These are phyloP conservation scores for Hemileccinum rubropunctum DNA, from an alignment of 768 basidiomycete genomes.

Conservation along the genomic window DNA sequence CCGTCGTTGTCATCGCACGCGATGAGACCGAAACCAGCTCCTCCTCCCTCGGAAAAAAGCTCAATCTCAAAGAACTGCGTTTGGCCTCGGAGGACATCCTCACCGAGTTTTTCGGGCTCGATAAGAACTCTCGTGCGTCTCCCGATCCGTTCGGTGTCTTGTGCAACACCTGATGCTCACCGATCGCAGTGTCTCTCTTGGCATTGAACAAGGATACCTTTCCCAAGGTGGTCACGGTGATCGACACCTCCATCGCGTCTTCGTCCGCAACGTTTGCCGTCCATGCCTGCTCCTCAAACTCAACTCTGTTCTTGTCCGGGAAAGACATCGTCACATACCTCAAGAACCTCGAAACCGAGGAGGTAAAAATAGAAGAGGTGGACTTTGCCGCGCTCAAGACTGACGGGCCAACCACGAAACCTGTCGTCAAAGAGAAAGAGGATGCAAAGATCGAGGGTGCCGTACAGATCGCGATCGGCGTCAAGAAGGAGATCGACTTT, in stretches of 20 bases:
- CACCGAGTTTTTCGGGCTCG: conserved; percentile 76
- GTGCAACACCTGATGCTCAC: neutral
- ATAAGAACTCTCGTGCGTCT: conserved; percentile 84
- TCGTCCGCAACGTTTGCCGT: conserved; percentile 66
- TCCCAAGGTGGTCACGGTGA: conserved; percentile 66
- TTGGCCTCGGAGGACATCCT: conserved; percentile 85
- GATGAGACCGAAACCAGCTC: conserved; percentile 85
- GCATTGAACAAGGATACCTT: conserved; percentile 65
- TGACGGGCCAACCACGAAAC: conserved; percentile 36
- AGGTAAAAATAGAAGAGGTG: conserved; percentile 64
- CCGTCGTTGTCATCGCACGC: conserved; percentile 82
- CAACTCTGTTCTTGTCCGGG: conserved; percentile 79
- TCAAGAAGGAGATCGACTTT: conserved; percentile 96
- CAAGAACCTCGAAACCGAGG: conserved; percentile 63
- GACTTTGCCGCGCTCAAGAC: conserved; percentile 66
- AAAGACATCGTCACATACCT: conserved; percentile 73
- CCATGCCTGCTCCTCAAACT: conserved; percentile 66
- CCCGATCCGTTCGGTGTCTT: neutral
- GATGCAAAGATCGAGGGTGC: conserved; percentile 84
- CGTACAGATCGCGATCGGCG: conserved; percentile 89
- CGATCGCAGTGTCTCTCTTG: conserved; percentile 70
- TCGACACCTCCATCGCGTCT: conserved; percentile 77
- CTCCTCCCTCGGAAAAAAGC: conserved; percentile 69
- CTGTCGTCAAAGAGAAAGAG: conserved; percentile 58
- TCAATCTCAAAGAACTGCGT: conserved; percentile 84